A percentile compares a stretch with the other conserved stretches of the same genome.
These are phyloP conservation scores for Tricladium varicosporioides DNA, from an alignment of 2,329 filamentous ascomycete species.

Conservation along the genomic window DNA sequence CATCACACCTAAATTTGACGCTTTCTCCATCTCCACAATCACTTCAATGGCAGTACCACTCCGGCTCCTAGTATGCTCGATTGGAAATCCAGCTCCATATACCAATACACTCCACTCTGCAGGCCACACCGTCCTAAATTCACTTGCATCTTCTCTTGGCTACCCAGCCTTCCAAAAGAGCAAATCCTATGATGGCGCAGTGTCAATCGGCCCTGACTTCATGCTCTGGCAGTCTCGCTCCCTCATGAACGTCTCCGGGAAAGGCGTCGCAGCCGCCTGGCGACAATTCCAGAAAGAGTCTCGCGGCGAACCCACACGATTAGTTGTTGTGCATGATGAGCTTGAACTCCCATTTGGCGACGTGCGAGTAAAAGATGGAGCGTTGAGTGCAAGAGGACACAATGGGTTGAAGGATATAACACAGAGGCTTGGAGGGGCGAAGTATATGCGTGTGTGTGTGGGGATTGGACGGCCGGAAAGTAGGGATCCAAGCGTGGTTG, in stretches of 20 bases:
- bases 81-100: constrained; percentile 81
- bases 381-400: constrained; percentile 65
- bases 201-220: constrained; percentile 48
- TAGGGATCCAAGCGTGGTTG: constrained; percentile 65
- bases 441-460: constrained; percentile 64
- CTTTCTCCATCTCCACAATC: constrained; percentile 1
- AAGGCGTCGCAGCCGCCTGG: constrained; percentile 66
- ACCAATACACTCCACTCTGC: constrained; percentile 81
- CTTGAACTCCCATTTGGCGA: constrained; percentile 70
- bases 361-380: constrained; percentile 62
- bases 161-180: constrained; percentile 48
- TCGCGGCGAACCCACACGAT: constrained; percentile 39
- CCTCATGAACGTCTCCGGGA: constrained; percentile 83
- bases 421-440: constrained; percentile 42
- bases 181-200: constrained; percentile 48
- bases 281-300: constrained; percentile 48
- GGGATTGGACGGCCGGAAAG: constrained; percentile 83
- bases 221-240: constrained; percentile 73
- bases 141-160: constrained; percentile 41
- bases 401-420: constrained; percentile 72
- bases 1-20: not conserved
- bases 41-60: constrained; percentile 26
- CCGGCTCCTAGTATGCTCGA: constrained; percentile 75
- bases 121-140: constrained; percentile 73
- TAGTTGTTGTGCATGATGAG: constrained; percentile 89